Conservation (phyloP, 1,284 basidiomycete genomes). For the Ceraceosorus guamensis region DNA sequence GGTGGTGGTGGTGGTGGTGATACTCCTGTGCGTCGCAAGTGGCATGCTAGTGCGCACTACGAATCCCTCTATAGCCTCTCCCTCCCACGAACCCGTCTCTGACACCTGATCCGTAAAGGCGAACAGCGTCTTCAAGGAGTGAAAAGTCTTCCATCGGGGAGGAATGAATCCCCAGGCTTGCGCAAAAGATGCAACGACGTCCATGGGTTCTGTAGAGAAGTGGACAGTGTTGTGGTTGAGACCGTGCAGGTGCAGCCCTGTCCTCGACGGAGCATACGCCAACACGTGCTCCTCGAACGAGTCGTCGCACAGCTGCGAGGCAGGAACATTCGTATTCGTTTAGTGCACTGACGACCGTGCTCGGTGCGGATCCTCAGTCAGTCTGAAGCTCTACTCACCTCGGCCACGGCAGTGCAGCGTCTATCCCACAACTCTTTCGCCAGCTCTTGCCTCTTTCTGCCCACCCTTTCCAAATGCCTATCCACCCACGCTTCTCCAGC, state of each 20-base stretch:
- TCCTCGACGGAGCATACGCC: conserved; percentile 68
- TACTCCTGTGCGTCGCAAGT: conserved; percentile 35
- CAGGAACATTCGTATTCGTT: too few relatives aligned
- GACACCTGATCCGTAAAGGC: conserved; percentile 65
- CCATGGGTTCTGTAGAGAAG: conserved; percentile 59
- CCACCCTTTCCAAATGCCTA: conserved; percentile 61
- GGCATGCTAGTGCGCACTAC: conserved; percentile 60
- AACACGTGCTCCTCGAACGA: conserved; percentile 96
- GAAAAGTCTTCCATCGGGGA: conserved; percentile 61
- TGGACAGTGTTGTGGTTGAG: conserved; percentile 67
- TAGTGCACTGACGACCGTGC: background rate
- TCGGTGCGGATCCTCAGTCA: background rate
- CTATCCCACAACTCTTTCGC: conserved; percentile 70
- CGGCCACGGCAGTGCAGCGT: conserved; percentile 82
- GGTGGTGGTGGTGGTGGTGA: too few relatives aligned
- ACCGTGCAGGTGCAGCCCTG: conserved; percentile 80
- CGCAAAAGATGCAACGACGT: conserved; percentile 68
- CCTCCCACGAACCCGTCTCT: conserved; percentile 67
- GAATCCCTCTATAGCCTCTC: conserved; percentile 86
- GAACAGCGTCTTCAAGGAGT: conserved; percentile 64
- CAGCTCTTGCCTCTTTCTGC: conserved; percentile 66
- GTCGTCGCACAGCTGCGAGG: conserved; percentile 81
- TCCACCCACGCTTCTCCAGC: conserved; percentile 76
- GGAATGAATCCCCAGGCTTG: conserved; percentile 83
- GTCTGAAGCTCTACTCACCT: conserved; percentile 57